Base-by-base conservation (phyloP, 495 filamentous ascomycete species). In the Penicillium atrosanguineum region DNA sequence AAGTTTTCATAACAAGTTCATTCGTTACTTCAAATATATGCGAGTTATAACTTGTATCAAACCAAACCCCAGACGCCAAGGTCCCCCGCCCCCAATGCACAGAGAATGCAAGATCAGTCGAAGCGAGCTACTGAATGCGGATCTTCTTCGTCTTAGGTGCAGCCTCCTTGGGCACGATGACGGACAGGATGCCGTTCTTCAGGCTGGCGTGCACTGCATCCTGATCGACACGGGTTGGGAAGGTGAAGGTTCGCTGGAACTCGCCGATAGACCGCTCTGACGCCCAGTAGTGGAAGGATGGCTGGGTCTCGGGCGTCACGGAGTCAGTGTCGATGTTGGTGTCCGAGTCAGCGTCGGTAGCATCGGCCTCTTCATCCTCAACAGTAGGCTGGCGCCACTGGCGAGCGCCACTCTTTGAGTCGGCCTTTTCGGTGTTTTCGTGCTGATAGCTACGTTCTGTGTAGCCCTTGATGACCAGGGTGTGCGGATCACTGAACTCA, bases 401-500 rank as follows among this genome's bases (percentile, higher is more conserved):
- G 15, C 29, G 50, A n/a, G 52, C 47, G 29, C 14, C 8, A 15
- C 28, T 44, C 40, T 21, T 29, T 21, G 26, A 41, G 16, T 8
- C 18, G 41, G 4, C 14, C 40, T 26, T 50, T 25, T 20, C 44
- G 16, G 41, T 55, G 8, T 57, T n/a, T n/a, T n/a, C 44, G 50
- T 68, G 15, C 60, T 73, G 48, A 65, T 84, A 81, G 37, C 67
- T 68, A 55, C 82, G 80, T 63, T 90, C 86, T 23, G 80, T 77
- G 43, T 71, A 82, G 40, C 92, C 93, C 48, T 79, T 79, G 66
- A 96, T 80, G 44, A 83, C 77, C 5, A 97, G 73, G 14, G 88
- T 96, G 46, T 88, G 79, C 5, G 78, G 71, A 64, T 96, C 92
- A 45, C 81, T 83, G 78, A 96, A 96, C 69, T 95, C 90, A 61